Evolutionary conservation across 257 asterid genomes (phyloP).

Genomic region (Henckelia pumila): DNA sequence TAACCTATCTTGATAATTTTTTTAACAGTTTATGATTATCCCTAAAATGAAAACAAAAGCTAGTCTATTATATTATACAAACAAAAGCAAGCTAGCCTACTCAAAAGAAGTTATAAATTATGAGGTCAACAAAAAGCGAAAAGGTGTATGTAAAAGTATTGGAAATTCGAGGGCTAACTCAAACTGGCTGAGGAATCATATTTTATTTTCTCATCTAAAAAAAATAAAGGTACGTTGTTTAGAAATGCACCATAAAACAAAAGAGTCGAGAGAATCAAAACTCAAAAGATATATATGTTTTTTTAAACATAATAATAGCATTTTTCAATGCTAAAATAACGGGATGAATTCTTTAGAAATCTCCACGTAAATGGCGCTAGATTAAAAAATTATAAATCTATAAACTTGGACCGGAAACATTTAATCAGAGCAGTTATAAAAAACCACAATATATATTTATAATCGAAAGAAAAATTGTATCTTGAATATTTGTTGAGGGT

Average conservation of each 20-base stretch:
- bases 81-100: constrained; percentile 13
- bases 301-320: too few relatives aligned
- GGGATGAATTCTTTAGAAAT: not conserved
- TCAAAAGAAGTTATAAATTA: constrained; percentile 28
- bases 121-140: constrained; percentile 61
- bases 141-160: constrained; percentile 39
- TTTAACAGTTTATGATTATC: not conserved
- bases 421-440: too few relatives aligned
- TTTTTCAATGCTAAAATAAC: too few relatives aligned
- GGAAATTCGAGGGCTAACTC: constrained; percentile 30
- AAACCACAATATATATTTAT: too few relatives aligned
- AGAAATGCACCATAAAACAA: not conserved
- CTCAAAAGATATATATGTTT: too few relatives aligned
- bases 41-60: not conserved
- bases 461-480: too few relatives aligned
- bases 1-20: too few relatives aligned
- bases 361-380: not conserved
- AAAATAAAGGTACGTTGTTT: too few relatives aligned
- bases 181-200: not conserved
- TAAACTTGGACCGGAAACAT: too few relatives aligned
- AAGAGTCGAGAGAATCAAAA: too few relatives aligned
- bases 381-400: too few relatives aligned
- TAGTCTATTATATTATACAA: not conserved
- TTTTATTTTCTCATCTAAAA: not conserved
- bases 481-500: too few relatives aligned